A percentile compares a stretch with the other conserved stretches of the same genome.
These are phyloP conservation scores for Barnettozyma sp. DNA, from an alignment of 805 yeast species.

Conservation along the genomic window DNA sequence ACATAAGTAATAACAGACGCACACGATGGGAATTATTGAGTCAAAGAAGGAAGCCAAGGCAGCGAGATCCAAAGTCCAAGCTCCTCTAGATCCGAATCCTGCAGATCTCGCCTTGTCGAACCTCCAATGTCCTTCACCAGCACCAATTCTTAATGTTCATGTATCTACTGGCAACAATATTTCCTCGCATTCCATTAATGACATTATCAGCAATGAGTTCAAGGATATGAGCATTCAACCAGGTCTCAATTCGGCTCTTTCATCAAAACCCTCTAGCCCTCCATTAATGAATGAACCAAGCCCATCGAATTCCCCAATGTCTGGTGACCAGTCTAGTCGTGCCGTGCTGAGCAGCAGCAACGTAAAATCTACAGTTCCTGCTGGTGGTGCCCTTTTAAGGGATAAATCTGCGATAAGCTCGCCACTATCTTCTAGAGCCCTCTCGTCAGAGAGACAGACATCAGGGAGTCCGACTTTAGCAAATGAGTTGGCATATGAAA, in stretches of 20 bases:
- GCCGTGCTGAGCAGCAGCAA: too few species aligned
- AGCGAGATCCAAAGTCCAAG: conserved; percentile 1
- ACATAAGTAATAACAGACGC: too few species aligned
- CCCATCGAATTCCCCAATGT: conserved; percentile 1
- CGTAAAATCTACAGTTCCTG: conserved; percentile 32
- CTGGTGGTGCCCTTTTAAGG: conserved; percentile 41
- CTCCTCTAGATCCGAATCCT: conserved; percentile 31
- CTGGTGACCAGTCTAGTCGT: too few species aligned
- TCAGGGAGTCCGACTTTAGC: conserved; percentile 13
- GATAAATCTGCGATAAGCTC: conserved; percentile 31
- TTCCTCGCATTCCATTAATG: conserved; percentile 22
- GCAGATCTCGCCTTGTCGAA: conserved; percentile 52
- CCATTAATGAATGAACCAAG: conserved; percentile 5
- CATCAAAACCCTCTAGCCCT: neutral
- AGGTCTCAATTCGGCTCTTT: conserved; percentile 1
- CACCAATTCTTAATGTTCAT: conserved; percentile 47
- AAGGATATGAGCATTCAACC: conserved; percentile 5
- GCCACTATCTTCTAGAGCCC: conserved; percentile 36
- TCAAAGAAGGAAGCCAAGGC: conserved; percentile 2
- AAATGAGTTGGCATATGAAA: neutral
- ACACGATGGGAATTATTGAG: too few species aligned
- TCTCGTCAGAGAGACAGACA: conserved; percentile 21
- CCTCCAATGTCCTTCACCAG: conserved; percentile 65
- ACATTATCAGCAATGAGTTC: conserved; percentile 18
- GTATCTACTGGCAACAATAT: conserved; percentile 20